These are phyloP conservation scores for Coemansia sp. DNA, from an alignment of 192 early-diverging fungal species.

Conservation along the genomic window DNA sequence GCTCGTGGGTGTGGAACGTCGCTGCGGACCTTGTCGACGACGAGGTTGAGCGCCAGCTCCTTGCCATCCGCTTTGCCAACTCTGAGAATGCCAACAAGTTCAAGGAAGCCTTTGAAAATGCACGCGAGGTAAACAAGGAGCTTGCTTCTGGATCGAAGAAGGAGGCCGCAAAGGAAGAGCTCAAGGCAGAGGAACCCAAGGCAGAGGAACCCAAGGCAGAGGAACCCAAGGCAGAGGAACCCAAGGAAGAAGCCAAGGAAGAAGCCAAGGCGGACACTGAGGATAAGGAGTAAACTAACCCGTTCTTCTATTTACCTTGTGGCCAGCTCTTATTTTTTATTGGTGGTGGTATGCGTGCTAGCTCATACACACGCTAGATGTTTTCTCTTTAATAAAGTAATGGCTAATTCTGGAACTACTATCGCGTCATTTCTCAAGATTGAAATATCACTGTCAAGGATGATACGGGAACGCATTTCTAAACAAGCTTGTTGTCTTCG, in stretches of 20 bases:
- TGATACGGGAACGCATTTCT: background rate
- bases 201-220: background rate
- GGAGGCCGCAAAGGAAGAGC: conserved; percentile 34
- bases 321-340: background rate
- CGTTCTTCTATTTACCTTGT: background rate
- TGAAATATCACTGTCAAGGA: too few relatives aligned
- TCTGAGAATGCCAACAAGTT: conserved; percentile 92
- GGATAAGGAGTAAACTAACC: conserved; percentile 12
- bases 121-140: conserved; percentile 56
- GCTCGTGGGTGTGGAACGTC: conserved; percentile 98
- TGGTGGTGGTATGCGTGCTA: background rate
- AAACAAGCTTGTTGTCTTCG: conserved; percentile 27
- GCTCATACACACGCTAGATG: background rate
- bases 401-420: background rate
- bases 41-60: conserved; percentile 74
- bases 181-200: conserved; percentile 24
- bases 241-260: conserved; percentile 8
- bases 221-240: background rate
- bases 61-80: conserved; percentile 97
- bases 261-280: background rate
- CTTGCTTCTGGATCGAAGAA: conserved; percentile 24
- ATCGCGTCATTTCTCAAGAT: too few relatives aligned
- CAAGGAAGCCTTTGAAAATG: conserved; percentile 82
- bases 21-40: conserved; percentile 90
- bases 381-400: conserved; percentile 1